Evolutionary conservation across 768 basidiomycete genomes (phyloP), one percentile per base, ranked within the genome.

Genomic region (Mycena amicta): DNA sequence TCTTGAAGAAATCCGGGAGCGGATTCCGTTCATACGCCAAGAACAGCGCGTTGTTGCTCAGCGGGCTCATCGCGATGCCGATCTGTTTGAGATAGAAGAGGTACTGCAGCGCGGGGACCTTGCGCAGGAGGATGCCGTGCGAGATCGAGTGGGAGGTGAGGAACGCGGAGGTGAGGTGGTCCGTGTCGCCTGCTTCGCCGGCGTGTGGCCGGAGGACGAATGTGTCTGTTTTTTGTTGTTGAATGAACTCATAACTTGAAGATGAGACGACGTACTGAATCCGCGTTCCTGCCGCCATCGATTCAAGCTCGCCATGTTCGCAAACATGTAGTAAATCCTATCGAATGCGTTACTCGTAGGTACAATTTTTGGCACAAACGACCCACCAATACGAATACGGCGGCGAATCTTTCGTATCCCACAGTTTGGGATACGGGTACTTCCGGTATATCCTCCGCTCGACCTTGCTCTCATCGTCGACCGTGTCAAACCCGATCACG

Each of bases 21-120:
- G 97, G 97, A 68, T 99, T 99, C 41, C 97, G 81, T 75, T 99
- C 97, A 67, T 98, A 98, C 2, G 92, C 89, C 68, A 99, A 78
- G 79, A 99, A 99, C 33, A 99, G 77, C 1, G 97, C 95, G 64
- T 99, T 99, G 71, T 99, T 99, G 74, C 94, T 97, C 46, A 99
- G 75, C 2, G 97, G 97, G 68, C 93, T 95, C 97, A 99, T 99
- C 2, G 97, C 97, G 18, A 99, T 83, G 28, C 97, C 96, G 61
- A 98, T 98, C 76, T 98, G 97, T 74, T 93, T 95, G 63, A 99
- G 81, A 72, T 98, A 99, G 76, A 95, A 99, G 15, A 99, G 84
- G 70, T 99, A 99, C 68, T 96, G 94, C 46, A 99, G 75, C 1
- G 95, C 95, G 0, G 97, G 97, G 4, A 99, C 96, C 74, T 99